Percentiles rank a stretch among this genome's conserved stretches.
Conservation (phyloP, 2,329 filamentous ascomycete species). For the Ophiocordyceps unilateralis region DNA sequence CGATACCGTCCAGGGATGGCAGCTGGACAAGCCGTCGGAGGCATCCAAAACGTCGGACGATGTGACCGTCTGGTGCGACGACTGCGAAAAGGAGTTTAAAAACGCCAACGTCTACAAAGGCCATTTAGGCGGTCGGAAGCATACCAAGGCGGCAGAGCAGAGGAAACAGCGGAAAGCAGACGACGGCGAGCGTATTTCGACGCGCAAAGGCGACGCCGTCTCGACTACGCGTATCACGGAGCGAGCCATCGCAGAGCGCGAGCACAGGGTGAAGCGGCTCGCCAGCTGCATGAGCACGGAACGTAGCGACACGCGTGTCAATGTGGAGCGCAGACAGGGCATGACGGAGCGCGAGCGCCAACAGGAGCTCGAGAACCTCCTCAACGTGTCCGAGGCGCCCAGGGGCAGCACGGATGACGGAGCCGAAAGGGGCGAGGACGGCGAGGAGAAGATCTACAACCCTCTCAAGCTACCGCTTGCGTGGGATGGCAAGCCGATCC, state of each 20-base stretch:
- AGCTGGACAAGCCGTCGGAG: constrained; percentile 28
- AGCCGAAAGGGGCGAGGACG: constrained; percentile 56
- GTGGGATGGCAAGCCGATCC: constrained; percentile 98
- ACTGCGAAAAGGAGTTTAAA: constrained; percentile 88
- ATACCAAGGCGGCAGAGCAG: constrained; percentile 34
- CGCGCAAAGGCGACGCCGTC: constrained; percentile 8
- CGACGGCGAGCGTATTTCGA: constrained; percentile 11
- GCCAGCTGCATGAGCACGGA: constrained; percentile 72
- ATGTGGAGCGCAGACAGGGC: constrained; percentile 89
- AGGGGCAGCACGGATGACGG: constrained; percentile 29
- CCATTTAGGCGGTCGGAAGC: constrained; percentile 82
- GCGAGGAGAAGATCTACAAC: constrained; percentile 87
- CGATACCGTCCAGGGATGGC: constrained; percentile 67
- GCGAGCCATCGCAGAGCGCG: constrained; percentile 74
- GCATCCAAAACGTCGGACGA: constrained; percentile 12
- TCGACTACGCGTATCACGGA: constrained; percentile 57
- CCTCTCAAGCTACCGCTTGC: constrained; percentile 87
- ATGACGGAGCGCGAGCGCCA: constrained; percentile 95
- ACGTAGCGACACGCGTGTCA: constrained; percentile 75
- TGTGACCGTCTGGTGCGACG: constrained; percentile 66
- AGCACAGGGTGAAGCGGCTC: constrained; percentile 66
- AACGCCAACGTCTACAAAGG: constrained; percentile 89
- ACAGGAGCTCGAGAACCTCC: constrained; percentile 80
- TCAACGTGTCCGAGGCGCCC: constrained; percentile 24
- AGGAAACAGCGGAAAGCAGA: constrained; percentile 32